Percentiles rank a stretch among this genome's conserved stretches.
Evolutionary conservation across 2,329 filamentous ascomycete species (phyloP).

Genomic region (Colletotrichum neosansevieriae): DNA sequence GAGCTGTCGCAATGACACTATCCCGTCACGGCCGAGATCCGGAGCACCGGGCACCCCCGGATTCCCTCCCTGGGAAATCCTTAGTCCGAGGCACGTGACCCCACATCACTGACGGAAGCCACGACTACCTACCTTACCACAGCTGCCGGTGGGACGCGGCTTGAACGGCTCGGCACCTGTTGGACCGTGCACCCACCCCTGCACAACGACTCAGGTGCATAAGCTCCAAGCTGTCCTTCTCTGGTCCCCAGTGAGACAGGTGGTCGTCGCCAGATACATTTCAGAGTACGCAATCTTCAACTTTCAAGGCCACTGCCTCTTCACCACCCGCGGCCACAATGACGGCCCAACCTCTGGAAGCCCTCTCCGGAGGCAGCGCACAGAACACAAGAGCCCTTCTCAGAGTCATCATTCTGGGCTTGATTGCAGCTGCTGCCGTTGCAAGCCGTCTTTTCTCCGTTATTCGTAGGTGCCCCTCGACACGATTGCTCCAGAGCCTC

Average conservation of each 20-base stretch:
- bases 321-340: slow-evolving; percentile 54
- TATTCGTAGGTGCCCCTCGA: slow-evolving; percentile 77
- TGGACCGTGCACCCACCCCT: slow-evolving; percentile 38
- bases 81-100: slow-evolving; percentile 38
- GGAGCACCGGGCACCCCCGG: slow-evolving; percentile 19
- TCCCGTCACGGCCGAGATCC: slow-evolving; percentile 1
- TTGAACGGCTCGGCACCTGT: slow-evolving; percentile 25
- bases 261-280: slow-evolving; percentile 35
- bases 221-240: slow-evolving; percentile 63
- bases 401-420: slow-evolving; percentile 87
- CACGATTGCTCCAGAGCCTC: slow-evolving; percentile 17
- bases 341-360: slow-evolving; percentile 60
- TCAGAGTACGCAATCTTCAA: slow-evolving; percentile 37
- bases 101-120: slow-evolving; percentile 9
- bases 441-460: slow-evolving; percentile 97
- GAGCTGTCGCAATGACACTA: too few species aligned
- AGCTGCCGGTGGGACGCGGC: slow-evolving; percentile 17
- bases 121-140: slow-evolving; percentile 14
- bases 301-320: slow-evolving; percentile 35
- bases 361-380: slow-evolving; percentile 81
- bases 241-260: slow-evolving; percentile 38
- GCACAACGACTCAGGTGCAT: slow-evolving; percentile 37
- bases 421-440: slow-evolving; percentile 92
- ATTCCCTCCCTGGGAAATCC: slow-evolving; percentile 12
- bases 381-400: slow-evolving; percentile 87